Conservation (phyloP, 2,329 filamentous ascomycete genomes). For the Nakataea oryzae region DNA sequence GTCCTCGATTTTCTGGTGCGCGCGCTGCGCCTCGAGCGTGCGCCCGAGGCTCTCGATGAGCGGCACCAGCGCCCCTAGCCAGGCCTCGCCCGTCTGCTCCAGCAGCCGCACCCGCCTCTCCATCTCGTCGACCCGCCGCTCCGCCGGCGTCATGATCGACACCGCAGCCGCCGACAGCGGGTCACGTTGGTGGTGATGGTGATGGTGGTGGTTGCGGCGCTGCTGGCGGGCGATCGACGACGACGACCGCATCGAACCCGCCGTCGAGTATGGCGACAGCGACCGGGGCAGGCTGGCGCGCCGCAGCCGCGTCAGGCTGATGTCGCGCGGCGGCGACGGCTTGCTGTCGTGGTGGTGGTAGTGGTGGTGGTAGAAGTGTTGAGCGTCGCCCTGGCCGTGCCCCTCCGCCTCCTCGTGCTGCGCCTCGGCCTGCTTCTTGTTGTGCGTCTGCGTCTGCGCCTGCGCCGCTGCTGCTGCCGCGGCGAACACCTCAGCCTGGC, state of each 20-base stretch:
- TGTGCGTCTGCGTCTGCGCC: background rate
- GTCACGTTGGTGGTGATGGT: background rate
- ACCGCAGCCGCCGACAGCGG: background rate
- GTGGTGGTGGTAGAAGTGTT: background rate
- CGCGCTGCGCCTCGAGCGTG: slow-evolving; percentile 1
- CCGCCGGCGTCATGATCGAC: background rate
- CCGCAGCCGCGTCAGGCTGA: background rate
- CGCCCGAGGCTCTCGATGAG: background rate
- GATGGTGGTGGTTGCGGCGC: too few relatives aligned
- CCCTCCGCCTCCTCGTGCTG: background rate
- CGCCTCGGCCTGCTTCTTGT: background rate
- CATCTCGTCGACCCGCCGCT: slow-evolving; percentile 2
- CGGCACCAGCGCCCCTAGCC: slow-evolving; percentile 1
- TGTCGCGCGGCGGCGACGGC: background rate
- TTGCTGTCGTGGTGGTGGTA: background rate
- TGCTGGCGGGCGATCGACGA: background rate
- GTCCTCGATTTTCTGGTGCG: background rate
- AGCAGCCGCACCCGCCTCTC: slow-evolving; percentile 1
- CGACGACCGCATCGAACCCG: too few relatives aligned
- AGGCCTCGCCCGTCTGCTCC: slow-evolving; percentile 2
- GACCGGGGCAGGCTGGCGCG: background rate
- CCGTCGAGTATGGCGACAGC: background rate
- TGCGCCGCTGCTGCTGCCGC: background rate
- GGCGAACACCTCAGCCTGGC: slow-evolving; percentile 1
- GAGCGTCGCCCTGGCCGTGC: background rate